A percentile compares a stretch with the other conserved stretches of the same genome.
These are phyloP conservation scores for Meyerozyma carpophila DNA, from an alignment of 1,139 yeast species.

Conservation along the genomic window DNA sequence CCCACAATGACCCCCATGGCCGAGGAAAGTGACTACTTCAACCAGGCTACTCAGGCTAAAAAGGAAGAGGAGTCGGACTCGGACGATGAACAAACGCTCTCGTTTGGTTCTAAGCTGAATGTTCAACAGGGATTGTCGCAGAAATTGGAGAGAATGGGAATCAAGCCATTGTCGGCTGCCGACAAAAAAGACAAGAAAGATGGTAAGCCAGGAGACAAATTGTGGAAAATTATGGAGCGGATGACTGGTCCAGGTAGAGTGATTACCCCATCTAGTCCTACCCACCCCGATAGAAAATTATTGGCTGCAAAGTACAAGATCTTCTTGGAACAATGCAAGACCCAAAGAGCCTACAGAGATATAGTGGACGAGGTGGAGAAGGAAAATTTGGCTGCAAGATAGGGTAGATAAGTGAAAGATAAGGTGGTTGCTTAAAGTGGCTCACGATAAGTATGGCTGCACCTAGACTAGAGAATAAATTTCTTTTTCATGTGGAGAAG, in stretches of 20 bases:
- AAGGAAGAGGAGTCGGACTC: slow-evolving; percentile 35
- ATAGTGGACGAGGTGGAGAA: slow-evolving; percentile 58
- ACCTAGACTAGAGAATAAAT: background rate
- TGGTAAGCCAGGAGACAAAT: slow-evolving; percentile 43
- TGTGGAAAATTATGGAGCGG: slow-evolving; percentile 84
- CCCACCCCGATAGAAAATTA: slow-evolving; percentile 62
- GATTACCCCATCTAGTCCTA: slow-evolving; percentile 56
- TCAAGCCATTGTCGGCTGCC: slow-evolving; percentile 32
- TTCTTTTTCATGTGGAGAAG: background rate
- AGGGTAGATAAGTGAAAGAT: background rate
- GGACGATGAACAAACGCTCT: slow-evolving; percentile 44
- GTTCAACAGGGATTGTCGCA: slow-evolving; percentile 46
- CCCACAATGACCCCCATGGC: slow-evolving; percentile 50
- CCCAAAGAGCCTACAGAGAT: slow-evolving; percentile 71
- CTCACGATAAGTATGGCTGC: no score
- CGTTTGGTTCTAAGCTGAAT: slow-evolving; percentile 54
- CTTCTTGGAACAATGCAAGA: slow-evolving; percentile 79
- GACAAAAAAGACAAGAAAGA: slow-evolving; percentile 14
- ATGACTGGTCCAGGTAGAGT: slow-evolving; percentile 82
- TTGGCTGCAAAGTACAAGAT: slow-evolving; percentile 75
- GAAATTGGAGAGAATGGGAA: slow-evolving; percentile 29
- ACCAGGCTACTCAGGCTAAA: slow-evolving; percentile 17
- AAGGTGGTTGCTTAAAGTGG: no score
- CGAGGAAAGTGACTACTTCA: slow-evolving; percentile 46
- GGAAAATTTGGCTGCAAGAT: slow-evolving; percentile 14